Evolutionary conservation across 805 yeast genomes (phyloP).

Genomic region (Cyberlindnera bimundalis): DNA sequence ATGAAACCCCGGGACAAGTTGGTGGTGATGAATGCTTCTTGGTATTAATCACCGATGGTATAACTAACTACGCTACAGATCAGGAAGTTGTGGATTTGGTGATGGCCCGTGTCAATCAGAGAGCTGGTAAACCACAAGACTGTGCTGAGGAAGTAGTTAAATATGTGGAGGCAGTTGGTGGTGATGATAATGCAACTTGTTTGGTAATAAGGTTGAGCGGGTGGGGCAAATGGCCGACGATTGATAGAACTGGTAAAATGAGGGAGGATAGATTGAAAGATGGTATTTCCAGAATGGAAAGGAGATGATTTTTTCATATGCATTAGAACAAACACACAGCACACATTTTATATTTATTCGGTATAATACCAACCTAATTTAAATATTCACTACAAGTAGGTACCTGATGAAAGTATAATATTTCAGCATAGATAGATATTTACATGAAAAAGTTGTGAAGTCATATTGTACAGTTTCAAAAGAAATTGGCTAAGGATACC

Average conservation of each 20-base stretch:
- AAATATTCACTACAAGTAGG: too few relatives aligned
- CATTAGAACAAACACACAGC: too few relatives aligned
- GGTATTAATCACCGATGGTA: slow-evolving; percentile 84
- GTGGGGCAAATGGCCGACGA: slow-evolving; percentile 91
- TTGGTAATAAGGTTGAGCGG: slow-evolving; percentile 74
- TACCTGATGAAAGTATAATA: not conserved
- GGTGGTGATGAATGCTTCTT: slow-evolving; percentile 89
- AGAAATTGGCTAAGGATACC: not conserved
- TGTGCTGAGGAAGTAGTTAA: slow-evolving; percentile 84
- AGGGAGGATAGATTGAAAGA: slow-evolving; percentile 68
- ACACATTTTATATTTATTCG: too few relatives aligned
- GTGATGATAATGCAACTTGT: slow-evolving; percentile 96
- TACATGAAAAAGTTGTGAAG: not conserved
- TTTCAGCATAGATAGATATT: not conserved
- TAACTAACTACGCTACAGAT: slow-evolving; percentile 74
- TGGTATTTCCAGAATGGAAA: slow-evolving; percentile 29
- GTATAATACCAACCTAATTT: too few relatives aligned
- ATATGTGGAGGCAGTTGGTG: slow-evolving; percentile 82
- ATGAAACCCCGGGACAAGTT: slow-evolving; percentile 26
- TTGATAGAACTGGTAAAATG: slow-evolving; percentile 77
- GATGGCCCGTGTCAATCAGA: slow-evolving; percentile 62
- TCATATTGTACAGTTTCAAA: not conserved
- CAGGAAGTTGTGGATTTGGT: slow-evolving; percentile 90
- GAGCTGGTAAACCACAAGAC: slow-evolving; percentile 56
- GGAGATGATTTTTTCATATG: slow-evolving; percentile 10